Evolutionary conservation across 192 early-diverging fungal genomes (phyloP), one percentile per base, ranked within the genome.

Genomic region (Backusella westeae): DNA sequence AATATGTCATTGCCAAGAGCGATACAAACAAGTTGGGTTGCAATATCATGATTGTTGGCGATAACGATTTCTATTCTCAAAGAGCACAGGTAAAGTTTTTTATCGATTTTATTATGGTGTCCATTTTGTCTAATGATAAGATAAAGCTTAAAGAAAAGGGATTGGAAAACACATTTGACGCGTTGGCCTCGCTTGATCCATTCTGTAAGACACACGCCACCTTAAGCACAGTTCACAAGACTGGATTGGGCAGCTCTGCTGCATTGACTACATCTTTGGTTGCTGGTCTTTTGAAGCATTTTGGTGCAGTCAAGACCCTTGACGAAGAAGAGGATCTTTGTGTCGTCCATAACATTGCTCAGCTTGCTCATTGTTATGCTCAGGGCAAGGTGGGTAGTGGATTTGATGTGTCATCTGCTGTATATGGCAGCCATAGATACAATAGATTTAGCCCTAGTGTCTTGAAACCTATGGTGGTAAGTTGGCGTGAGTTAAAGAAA

Each of bases 61-160:
- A 95, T 85, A 99, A 98, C 78, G 98, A 99, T 83, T 99, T 99
- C 83, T 99, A 99, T 82, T 99, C 98, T 15, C 97, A 98, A 85
- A 87, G 92, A n/a, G 89, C 87, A 21, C 89, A 95, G 90, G 90
- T 95, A 80, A 65, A 42, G 10, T 26, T 39, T 39, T 10, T 26
- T 59, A 21, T 32, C 32, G 2, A 32, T 0, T 34, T 2, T 36
- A 23, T 34, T 36, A 59, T 15, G 23, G 17, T 15, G 3, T 1
- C 1, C n/a, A 32, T 32, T 32, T 32, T 26, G 32, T 26, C 32
- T 46, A 15, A 44, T 39, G 34, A 67, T 39, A 23, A 41, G 6
- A 6, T 34, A 9, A 67, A 67, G 36, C 74, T 75, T 36, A 19
- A 71, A 34, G 41, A 49, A 52, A 71, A 71, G 29, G 36, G 69